A percentile compares a stretch with the other conserved stretches of the same genome.
Evolutionary conservation across 208 protist species (phyloP).

Genomic region (Histomonas meleagridis): DNA sequence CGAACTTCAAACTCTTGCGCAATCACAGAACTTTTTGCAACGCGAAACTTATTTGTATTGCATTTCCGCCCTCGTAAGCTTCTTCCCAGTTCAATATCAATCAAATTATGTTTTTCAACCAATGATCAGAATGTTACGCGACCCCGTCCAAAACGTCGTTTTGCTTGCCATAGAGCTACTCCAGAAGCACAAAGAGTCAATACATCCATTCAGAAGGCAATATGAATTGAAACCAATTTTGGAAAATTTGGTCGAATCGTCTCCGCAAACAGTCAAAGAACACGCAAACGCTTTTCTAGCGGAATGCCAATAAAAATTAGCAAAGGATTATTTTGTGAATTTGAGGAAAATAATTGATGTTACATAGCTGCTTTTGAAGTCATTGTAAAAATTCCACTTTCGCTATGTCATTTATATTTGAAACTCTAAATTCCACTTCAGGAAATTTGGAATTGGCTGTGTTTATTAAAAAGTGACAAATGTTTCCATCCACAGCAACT

Average conservation of each 20-base stretch:
- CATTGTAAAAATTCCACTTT: no score
- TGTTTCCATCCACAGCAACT: no score
- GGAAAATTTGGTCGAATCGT: not conserved
- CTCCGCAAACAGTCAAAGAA: not conserved
- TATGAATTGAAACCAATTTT: constrained; percentile 20
- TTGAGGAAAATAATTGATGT: no score
- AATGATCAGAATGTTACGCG: constrained; percentile 29
- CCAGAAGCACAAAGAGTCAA: not conserved
- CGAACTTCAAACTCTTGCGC: not conserved
- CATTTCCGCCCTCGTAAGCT: not conserved
- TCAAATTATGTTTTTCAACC: constrained; percentile 24
- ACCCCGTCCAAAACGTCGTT: not conserved
- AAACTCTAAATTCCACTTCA: no score
- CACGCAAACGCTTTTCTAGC: not conserved
- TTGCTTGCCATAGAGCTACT: not conserved
- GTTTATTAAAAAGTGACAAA: no score
- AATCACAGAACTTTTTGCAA: constrained; percentile 17
- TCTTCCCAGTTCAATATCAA: constrained; percentile 27
- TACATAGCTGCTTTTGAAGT: no score
- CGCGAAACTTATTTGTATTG: not conserved
- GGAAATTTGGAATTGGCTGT: no score
- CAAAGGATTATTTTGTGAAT: no score
- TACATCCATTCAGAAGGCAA: constrained; percentile 26
- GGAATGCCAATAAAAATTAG: constrained; percentile 17
- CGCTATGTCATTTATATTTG: no score